Evolutionary conservation across 345 rosid species (phyloP), one percentile per base, ranked within the genome.

Genomic region (Lepidium didymum): DNA sequence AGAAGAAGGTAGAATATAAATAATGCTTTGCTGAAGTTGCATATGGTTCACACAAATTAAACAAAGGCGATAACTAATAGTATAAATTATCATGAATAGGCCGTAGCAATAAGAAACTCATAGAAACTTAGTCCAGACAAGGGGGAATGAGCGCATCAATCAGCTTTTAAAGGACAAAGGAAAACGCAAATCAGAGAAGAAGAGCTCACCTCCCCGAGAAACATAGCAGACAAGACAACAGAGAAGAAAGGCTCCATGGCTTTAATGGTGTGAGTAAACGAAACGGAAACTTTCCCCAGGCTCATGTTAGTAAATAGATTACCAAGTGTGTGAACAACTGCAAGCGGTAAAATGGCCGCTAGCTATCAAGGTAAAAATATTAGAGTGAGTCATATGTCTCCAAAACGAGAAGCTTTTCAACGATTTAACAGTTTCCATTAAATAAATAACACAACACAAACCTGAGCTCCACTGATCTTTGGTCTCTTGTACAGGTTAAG

Each of bases 231-330:
- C 40, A 95, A 83, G 37, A 87, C 27, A 73, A 94, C 99, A 1
- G 99, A 89, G 87, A 94, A 94, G 81, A 94, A 89, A n/a, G 99
- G 99, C 78, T 94, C 99, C 90, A 80, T 86, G 40, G 99, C 99
- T 82, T 94, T 94, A 77, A 95, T 87, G 3, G 99, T 95, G 81
- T 95, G 97, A 72, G 99, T 95, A 74, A 95, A 95, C 6, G 99
- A 95, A 82, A 95, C 97, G 34, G 97, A 89, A 67, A 95, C 99
- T 84, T 91, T 94, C 38, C 99, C 99, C 0, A 94, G 96, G 68
- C 99, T 91, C 97, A 91, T 89, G 72, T 94, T 95, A 35, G 97
- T 87, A 78, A 95, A 95, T 18, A 95, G 87, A 73, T 89, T 95
- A 34, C 99, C 97, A 67, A 91, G 82, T 0, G 84, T 80, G 74